Base-by-base conservation (phyloP, 2,329 filamentous ascomycete species). In the Achaetomium macrosporum region DNA sequence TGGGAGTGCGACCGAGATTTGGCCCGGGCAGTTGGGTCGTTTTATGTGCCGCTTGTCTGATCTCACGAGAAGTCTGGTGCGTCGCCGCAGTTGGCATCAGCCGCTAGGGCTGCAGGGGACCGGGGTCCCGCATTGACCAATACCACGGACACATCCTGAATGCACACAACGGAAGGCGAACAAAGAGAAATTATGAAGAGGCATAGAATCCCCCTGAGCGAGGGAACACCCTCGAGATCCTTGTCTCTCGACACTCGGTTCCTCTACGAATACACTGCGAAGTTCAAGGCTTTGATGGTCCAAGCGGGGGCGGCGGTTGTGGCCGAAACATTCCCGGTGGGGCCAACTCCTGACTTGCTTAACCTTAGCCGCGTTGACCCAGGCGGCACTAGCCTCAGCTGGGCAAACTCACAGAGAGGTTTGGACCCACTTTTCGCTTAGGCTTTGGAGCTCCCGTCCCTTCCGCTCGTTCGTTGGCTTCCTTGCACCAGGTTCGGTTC, bases 11-110 rank as follows among this genome's bases (percentile, higher is more conserved):
- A 25, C 25, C 7, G 25, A 25, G 25, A 25, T 30, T 41, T 10
- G n/a, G 8, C 19, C 20, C 4, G 29, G 1, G 7, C 40, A n/a
- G 36, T 55, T 6, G 41, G 25, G 36, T 33, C 19, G 44, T 52
- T 52, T 49, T 30, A 39, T 33, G 43, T 51, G 48, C 53, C 43
- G 3, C 43, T 25, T n/a, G 43, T 51, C 36, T 17, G 49, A 46
- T 45, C 35, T 45, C n/a, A 8, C 20, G n/a, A 5, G n/a, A 8
- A 15, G 40, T 16, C 25, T 25, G 4, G 25, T 25, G n/a, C n/a
- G n/a, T n/a, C n/a, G n/a, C n/a, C n/a, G n/a, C n/a, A n/a, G n/a
- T 25, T 25, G 25, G 25, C 25, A n/a, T n/a, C n/a, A 25, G 25
- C 25, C 25, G 25, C 25, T 25, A 25, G 25, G 25, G 25, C 25